Evolutionary conservation across 2,329 filamentous ascomycete genomes (phyloP).

Genomic region (Claviceps sp.): DNA sequence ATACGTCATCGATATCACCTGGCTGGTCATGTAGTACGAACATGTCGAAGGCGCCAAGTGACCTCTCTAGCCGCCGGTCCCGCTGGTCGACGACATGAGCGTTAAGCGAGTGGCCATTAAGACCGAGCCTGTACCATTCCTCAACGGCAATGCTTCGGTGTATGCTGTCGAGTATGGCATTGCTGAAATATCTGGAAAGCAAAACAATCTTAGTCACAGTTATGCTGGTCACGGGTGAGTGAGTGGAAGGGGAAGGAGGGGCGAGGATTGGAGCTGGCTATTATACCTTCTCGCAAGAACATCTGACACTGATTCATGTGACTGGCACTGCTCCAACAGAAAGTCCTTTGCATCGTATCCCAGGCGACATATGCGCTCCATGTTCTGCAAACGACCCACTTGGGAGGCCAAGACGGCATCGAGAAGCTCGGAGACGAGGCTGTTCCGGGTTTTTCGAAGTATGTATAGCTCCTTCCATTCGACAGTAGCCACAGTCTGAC

Average conservation of each 20-base stretch:
- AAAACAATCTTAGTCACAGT: conserved; percentile 3
- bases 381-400: conserved; percentile 52
- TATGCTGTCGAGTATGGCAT: conserved; percentile 61
- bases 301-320: conserved; percentile 50
- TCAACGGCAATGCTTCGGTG: conserved; percentile 68
- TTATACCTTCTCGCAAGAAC: conserved; percentile 56
- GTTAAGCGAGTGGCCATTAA: conserved; percentile 9
- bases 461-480: conserved; percentile 65
- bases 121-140: conserved; percentile 47
- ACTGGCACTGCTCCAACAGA: conserved; percentile 51
- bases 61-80: conserved; percentile 47
- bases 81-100: conserved; percentile 25
- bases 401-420: conserved; percentile 59
- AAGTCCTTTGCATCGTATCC: conserved; percentile 87
- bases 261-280: not conserved
- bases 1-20: conserved; percentile 62
- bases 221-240: not conserved
- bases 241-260: not conserved
- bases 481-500: conserved; percentile 37
- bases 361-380: conserved; percentile 54
- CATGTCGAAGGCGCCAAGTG: conserved; percentile 74
- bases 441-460: conserved; percentile 39
- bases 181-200: conserved; percentile 54
- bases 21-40: conserved; percentile 64
- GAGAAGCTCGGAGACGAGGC: conserved; percentile 38